Evolutionary conservation across 495 filamentous ascomycete species (phyloP).

Genomic region (Penicillium steckii): DNA sequence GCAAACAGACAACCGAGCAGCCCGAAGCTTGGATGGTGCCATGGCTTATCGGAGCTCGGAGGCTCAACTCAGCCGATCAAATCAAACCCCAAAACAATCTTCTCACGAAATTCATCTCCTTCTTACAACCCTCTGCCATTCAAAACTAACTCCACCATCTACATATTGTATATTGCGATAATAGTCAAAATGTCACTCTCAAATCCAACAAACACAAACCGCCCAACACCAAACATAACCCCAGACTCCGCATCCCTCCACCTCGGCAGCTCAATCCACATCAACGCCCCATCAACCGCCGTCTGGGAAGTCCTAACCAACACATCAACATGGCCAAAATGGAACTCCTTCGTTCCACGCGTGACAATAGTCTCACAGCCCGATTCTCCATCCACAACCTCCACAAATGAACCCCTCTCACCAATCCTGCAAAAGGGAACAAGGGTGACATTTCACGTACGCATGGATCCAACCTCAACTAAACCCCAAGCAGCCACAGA

Average conservation of each 20-base stretch:
- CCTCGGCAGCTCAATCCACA: constrained; percentile 34
- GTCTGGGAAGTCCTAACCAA: constrained; percentile 40
- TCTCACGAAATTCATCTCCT: not conserved
- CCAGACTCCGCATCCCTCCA: constrained; percentile 27
- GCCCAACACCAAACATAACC: constrained; percentile 35
- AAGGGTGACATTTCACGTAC: constrained; percentile 40
- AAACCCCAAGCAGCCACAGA: constrained; percentile 29
- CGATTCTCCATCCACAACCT: not conserved
- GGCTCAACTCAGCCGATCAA: not conserved
- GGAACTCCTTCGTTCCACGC: constrained; percentile 44
- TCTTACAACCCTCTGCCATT: not conserved
- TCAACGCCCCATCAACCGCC: constrained; percentile 29
- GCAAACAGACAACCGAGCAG: not conserved
- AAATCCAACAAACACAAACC: constrained; percentile 22
- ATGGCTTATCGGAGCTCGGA: not conserved
- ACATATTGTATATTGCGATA: too few species aligned
- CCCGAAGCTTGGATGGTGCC: too few species aligned
- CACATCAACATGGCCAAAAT: constrained; percentile 42
- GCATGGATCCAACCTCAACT: constrained; percentile 37
- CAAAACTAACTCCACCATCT: not conserved
- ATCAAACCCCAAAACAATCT: not conserved
- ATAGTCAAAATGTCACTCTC: constrained; percentile 14
- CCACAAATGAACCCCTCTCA: constrained; percentile 11
- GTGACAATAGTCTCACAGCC: constrained; percentile 42
- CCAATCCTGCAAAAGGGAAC: constrained; percentile 36